Conservation (phyloP, 2,329 filamentous ascomycete species). For the Pseudogymnoascus sp. region DNA sequence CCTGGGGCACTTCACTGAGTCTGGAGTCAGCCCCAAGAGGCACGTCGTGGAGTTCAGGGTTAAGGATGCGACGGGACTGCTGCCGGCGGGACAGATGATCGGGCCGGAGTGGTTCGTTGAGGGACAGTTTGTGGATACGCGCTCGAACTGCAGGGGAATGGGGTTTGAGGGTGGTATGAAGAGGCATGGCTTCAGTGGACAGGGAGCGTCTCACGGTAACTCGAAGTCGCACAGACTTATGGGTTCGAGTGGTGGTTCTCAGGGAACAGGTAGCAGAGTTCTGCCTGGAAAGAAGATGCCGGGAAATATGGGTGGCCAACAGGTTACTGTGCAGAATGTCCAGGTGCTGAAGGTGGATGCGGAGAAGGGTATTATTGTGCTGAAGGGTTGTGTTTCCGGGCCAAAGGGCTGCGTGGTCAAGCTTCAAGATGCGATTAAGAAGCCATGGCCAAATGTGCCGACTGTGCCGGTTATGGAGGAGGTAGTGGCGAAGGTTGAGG, state of each 20-base stretch:
- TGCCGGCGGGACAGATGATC: slow-evolving; percentile 67
- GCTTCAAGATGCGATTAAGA: slow-evolving; percentile 87
- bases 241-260: slow-evolving; percentile 80
- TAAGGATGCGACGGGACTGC: slow-evolving; percentile 59
- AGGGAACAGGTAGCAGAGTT: slow-evolving; percentile 87
- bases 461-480: slow-evolving; percentile 43
- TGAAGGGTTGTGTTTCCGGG: slow-evolving; percentile 79
- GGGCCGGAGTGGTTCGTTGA: slow-evolving; percentile 83
- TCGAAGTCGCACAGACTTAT: slow-evolving; percentile 89
- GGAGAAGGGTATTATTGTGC: slow-evolving; percentile 77
- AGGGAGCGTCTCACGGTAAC: slow-evolving; percentile 89
- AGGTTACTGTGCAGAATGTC: slow-evolving; percentile 84
- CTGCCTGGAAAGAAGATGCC: slow-evolving; percentile 97
- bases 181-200: slow-evolving; percentile 79
- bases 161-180: slow-evolving; percentile 99
- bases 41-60: slow-evolving; percentile 84
- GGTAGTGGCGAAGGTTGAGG: slow-evolving; percentile 31
- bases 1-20: slow-evolving; percentile 79
- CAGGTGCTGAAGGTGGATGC: slow-evolving; percentile 81
- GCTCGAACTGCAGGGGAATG: slow-evolving; percentile 72
- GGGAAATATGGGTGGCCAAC: slow-evolving; percentile 85
- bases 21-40: slow-evolving; percentile 75
- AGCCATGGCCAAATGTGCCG: slow-evolving; percentile 57
- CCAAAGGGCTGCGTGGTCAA: slow-evolving; percentile 80
- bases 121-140: slow-evolving; percentile 84